phyloP scores from a whole-genome alignment of 129 eudicot genomes.

The Rutidosis leptorrhynchoides region DNA sequence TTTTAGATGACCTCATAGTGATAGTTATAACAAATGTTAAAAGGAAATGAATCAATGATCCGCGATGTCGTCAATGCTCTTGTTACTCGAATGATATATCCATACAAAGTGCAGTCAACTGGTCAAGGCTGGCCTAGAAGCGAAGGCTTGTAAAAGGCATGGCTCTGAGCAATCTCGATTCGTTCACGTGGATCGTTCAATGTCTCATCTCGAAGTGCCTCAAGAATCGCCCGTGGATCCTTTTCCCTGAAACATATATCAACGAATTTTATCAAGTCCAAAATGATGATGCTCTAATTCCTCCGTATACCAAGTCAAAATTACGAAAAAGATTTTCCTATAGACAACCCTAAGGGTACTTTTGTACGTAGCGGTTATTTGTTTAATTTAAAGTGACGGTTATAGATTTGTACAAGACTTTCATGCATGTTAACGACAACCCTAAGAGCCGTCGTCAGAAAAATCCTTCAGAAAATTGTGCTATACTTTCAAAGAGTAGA shows the following conservation, averaged over 20 bases:
- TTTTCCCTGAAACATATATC: constrained; percentile 46
- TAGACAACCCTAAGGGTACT: too few relatives aligned
- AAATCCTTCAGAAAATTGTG: too few relatives aligned
- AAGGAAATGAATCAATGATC: constrained; percentile 10
- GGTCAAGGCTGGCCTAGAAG: constrained; percentile 65
- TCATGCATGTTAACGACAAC: too few relatives aligned
- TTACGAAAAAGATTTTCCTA: too few relatives aligned
- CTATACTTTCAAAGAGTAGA: neutral
- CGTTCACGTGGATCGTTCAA: constrained; percentile 80
- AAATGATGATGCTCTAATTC: neutral
- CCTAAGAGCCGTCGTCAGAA: too few relatives aligned
- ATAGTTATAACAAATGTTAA: constrained; percentile 18
- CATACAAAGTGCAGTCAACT: neutral
- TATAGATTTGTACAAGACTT: too few relatives aligned
- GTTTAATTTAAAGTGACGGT: too few relatives aligned
- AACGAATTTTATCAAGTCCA: constrained; percentile 1
- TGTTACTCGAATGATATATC: constrained; percentile 14
- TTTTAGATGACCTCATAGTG: neutral
- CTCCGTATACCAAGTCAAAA: neutral
- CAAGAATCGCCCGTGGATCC: constrained; percentile 53
- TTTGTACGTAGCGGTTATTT: too few relatives aligned
- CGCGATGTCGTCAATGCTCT: neutral
- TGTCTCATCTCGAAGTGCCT: constrained; percentile 70
- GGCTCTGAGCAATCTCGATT: constrained; percentile 78
- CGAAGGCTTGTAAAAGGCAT: constrained; percentile 74